Evolutionary conservation across 257 asterid species (phyloP), one percentile per base, ranked within the genome.

Genomic region (Verbena officinalis): DNA sequence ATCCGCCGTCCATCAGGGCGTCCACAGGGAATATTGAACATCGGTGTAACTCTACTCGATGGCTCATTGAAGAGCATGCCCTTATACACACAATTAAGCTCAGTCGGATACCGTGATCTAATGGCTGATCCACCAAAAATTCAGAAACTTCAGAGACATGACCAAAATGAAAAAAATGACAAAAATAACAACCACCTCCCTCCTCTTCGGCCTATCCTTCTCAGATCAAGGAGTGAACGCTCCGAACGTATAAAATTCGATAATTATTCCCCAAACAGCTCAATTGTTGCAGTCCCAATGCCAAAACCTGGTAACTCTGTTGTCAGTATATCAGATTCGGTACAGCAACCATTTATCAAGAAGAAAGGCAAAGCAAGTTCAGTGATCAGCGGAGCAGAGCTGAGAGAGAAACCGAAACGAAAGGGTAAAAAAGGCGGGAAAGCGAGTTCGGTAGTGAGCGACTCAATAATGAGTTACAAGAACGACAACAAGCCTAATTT

Each of bases 1-100:
- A 83, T 91, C 13, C 95, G 96, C 7, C 96, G 95, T 16, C 95
- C 95, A 42, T 91, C 96, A 0, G 98, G 98, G 1, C 84, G 96
- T 22, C 95, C 96, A 12, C 98, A 89, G 60, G 95, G 98, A 24
- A 86, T 89, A 72, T 69, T 89, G 23, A 91, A 91, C 81, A 86
- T 91, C 4, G 96, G 98, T 0, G 95, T 88, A 51, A 77, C 96
- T 42, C 67, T 91, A 21, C 87, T 91, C 3, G 96, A 84, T 48
- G 79, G 95, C 42, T 79, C 95, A 0, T 79, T 79, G 87, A 73
- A 93, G 68, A 86, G 98, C 80, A 91, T 88, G 98, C 91, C 95
- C 0, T 59, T 88, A 67, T 88, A 88, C 83, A 77, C 62, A 3
- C 75, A 74, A 38, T 4, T 83, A 86, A 4, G 84, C 83, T 2